Percentiles rank a stretch among this genome's conserved stretches.
These are phyloP conservation scores for Wickerhamomyces rabaulensis DNA, from an alignment of 805 yeast species.

Conservation along the genomic window DNA sequence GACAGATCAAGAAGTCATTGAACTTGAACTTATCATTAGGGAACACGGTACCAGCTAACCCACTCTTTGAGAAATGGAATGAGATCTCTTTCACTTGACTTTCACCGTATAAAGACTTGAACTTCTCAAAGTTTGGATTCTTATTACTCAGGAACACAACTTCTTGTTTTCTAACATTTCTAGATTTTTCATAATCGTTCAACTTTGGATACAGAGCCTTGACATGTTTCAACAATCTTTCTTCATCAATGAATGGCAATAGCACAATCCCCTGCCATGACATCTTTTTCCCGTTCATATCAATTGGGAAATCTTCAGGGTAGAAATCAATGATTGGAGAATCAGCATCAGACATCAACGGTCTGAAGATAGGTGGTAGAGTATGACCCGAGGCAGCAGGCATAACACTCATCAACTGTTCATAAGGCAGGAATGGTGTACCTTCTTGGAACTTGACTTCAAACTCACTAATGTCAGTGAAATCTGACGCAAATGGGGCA, in stretches of 20 bases:
- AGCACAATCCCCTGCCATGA: conserved; percentile 93
- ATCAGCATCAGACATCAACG: conserved; percentile 70
- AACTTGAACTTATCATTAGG: conserved; percentile 29
- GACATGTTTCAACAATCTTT: conserved; percentile 63
- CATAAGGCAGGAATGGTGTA: conserved; percentile 82
- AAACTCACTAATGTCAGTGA: conserved; percentile 45
- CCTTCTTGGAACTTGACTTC: conserved; percentile 61
- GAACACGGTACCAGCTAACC: conserved; percentile 53
- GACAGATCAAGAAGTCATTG: conserved; percentile 28
- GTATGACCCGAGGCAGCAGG: conserved; percentile 92
- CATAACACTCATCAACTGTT: conserved; percentile 89
- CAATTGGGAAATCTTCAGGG: conserved; percentile 83
- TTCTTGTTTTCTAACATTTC: conserved; percentile 71
- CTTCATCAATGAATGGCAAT: conserved; percentile 85
- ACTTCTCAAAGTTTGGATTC: conserved; percentile 41
- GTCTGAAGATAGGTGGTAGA: conserved; percentile 74
- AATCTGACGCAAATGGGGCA: conserved; percentile 95
- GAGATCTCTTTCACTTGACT: conserved; percentile 23
- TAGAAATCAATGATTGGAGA: conserved; percentile 83
- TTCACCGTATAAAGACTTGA: conserved; percentile 28
- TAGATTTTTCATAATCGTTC: conserved; percentile 57
- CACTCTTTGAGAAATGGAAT: conserved; percentile 46
- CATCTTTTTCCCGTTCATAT: conserved; percentile 94
- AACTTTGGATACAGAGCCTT: conserved; percentile 56
- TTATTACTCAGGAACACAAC: conserved; percentile 61